Percentiles rank a stretch among this genome's conserved stretches.
Conservation (phyloP, 192 early-diverging fungal genomes). For the Linderina pennispora region DNA sequence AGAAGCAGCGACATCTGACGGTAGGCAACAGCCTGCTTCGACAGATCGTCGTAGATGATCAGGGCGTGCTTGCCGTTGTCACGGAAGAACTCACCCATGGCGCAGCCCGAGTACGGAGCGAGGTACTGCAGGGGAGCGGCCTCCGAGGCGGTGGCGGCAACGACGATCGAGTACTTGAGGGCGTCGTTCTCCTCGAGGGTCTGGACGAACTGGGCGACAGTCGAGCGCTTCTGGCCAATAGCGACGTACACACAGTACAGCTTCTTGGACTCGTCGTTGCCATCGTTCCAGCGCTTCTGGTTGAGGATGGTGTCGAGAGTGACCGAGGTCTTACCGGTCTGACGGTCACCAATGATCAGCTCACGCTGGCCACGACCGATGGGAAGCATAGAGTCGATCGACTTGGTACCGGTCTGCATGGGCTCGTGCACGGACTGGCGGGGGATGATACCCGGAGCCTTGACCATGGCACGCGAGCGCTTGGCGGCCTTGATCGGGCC, state of each 20-base stretch:
- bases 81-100: slow-evolving; percentile 99
- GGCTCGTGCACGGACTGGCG: slow-evolving; percentile 99
- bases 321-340: slow-evolving; percentile 99
- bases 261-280: slow-evolving; percentile 94
- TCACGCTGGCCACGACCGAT: slow-evolving; percentile 99
- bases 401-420: slow-evolving; percentile 99
- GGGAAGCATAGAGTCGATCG: slow-evolving; percentile 99
- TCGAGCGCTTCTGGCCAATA: slow-evolving; percentile 98
- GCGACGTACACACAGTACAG: slow-evolving; percentile 99
- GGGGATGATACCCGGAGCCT: slow-evolving; percentile 99
- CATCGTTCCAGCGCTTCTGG: slow-evolving; percentile 98
- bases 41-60: slow-evolving; percentile 99
- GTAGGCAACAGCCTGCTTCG: slow-evolving; percentile 99
- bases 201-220: slow-evolving; percentile 98
- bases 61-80: slow-evolving; percentile 97
- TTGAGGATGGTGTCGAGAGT: slow-evolving; percentile 98
- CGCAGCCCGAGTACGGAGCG: slow-evolving; percentile 97
- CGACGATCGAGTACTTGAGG: slow-evolving; percentile 97
- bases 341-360: slow-evolving; percentile 99
- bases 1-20: slow-evolving; percentile 99
- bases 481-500: slow-evolving; percentile 83
- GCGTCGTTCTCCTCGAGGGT: slow-evolving; percentile 98
- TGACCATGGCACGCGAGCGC: slow-evolving; percentile 95
- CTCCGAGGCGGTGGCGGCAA: slow-evolving; percentile 99
- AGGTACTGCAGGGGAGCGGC: slow-evolving; percentile 98